phyloP scores from a whole-genome alignment of 441 rosid genomes.

The Mallotus japonicus region DNA sequence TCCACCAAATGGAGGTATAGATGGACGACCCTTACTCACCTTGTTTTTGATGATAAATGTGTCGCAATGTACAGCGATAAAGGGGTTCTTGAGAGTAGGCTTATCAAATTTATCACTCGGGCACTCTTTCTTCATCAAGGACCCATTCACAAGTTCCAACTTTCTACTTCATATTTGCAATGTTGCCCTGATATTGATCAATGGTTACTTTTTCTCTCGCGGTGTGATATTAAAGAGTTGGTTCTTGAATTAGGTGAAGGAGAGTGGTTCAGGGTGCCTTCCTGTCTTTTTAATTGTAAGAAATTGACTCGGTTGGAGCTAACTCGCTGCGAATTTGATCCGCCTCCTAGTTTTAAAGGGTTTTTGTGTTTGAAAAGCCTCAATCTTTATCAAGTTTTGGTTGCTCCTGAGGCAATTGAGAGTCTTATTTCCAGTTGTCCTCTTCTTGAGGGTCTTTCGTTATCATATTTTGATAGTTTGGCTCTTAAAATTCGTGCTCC shows the following conservation, averaged over 20 bases:
- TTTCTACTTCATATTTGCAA: conserved; percentile 54
- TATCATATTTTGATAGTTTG: conserved; percentile 81
- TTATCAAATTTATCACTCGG: conserved; percentile 60
- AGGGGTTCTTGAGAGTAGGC: conserved; percentile 37
- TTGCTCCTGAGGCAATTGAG: conserved; percentile 74
- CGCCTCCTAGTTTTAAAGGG: conserved; percentile 65
- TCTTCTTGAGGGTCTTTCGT: conserved; percentile 67
- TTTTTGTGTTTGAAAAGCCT: conserved; percentile 66
- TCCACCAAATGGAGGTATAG: conserved; percentile 82
- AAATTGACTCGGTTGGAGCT: conserved; percentile 71
- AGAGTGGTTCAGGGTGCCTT: conserved; percentile 81
- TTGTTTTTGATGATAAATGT: conserved; percentile 66
- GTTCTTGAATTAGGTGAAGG: conserved; percentile 82
- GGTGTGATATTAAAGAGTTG: conserved; percentile 64
- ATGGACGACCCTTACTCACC: conserved; percentile 67
- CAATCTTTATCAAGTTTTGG: conserved; percentile 71
- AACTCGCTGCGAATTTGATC: conserved; percentile 75
- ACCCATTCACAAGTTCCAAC: conserved; percentile 83
- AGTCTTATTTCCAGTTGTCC: conserved; percentile 73
- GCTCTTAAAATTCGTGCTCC: conserved; percentile 70
- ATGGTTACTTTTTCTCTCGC: conserved; percentile 90
- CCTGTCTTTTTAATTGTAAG: conserved; percentile 65
- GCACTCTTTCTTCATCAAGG: conserved; percentile 88
- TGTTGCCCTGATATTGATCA: conserved; percentile 81
- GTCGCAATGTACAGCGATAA: conserved; percentile 36